These are phyloP conservation scores for Sclerotinia minor DNA, from an alignment of 2,329 filamentous ascomycete species.

Conservation along the genomic window DNA sequence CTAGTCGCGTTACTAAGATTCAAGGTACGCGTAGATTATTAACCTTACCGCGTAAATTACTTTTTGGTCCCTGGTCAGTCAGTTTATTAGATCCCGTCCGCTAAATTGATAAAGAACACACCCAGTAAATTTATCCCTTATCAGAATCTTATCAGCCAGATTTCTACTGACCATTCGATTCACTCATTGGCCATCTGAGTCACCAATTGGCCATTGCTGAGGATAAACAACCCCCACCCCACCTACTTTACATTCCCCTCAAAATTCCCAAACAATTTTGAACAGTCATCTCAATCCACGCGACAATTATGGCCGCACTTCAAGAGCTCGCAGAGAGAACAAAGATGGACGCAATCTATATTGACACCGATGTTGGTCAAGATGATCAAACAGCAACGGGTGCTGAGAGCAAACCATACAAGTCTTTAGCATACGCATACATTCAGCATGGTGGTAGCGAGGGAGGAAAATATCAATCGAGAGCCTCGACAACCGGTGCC, in stretches of 20 bases:
- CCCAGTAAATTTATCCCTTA: no score
- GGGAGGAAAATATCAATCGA: constrained; percentile 61
- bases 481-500: constrained; percentile 64
- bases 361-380: constrained; percentile 77
- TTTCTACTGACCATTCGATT: not conserved
- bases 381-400: constrained; percentile 69
- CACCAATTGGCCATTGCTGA: constrained; percentile 15
- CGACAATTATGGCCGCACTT: constrained; percentile 39
- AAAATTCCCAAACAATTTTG: constrained; percentile 10
- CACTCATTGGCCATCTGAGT: not conserved
- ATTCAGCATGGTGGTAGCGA: constrained; percentile 62
- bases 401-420: constrained; percentile 73
- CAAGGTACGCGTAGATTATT: not conserved
- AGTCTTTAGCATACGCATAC: constrained; percentile 76
- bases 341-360: constrained; percentile 60
- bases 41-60: constrained; percentile 17
- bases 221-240: constrained; percentile 19
- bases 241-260: constrained; percentile 15
- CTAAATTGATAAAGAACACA: constrained; percentile 4
- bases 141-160: no score
- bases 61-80: not conserved
- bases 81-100: not conserved
- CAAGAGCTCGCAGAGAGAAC: constrained; percentile 54
- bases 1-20: constrained; percentile 11
- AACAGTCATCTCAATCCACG: not conserved